phyloP scores from a whole-genome alignment of 2,329 filamentous ascomycete genomes.

The Pyrenophora graminea region DNA sequence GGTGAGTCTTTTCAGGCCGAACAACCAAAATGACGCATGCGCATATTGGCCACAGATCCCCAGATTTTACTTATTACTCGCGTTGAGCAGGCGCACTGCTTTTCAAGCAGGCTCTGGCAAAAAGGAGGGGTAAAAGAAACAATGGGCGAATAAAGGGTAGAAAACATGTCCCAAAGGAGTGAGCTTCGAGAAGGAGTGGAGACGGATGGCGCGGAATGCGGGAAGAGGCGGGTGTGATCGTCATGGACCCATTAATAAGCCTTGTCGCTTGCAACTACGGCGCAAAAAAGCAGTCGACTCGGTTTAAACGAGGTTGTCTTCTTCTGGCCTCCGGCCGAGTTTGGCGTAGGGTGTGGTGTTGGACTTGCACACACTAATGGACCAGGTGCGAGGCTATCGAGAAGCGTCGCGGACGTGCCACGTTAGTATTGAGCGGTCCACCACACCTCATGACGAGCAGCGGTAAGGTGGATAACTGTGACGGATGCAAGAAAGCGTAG shows the following conservation, averaged over 20 bases:
- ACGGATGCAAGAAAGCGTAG: neutral
- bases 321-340: no score
- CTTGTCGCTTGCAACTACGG: neutral
- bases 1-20: no score
- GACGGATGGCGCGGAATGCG: neutral
- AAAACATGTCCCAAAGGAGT: constrained; percentile 2
- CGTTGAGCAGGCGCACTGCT: no score
- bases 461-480: neutral
- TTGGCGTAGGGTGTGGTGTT: neutral
- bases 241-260: constrained; percentile 2
- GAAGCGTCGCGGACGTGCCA: neutral
- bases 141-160: neutral
- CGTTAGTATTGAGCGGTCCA: neutral
- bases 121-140: no score
- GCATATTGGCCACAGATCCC: no score
- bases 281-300: neutral
- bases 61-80: no score
- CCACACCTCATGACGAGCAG: neutral
- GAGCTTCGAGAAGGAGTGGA: constrained; percentile 9
- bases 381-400: neutral
- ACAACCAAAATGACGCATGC: no score
- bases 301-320: neutral
- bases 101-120: no score
- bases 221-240: constrained; percentile 1
- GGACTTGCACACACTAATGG: neutral